Evolutionary conservation across 306 rosid species (phyloP), one percentile per base, ranked within the genome.

Genomic region (Albizia julibrissin): DNA sequence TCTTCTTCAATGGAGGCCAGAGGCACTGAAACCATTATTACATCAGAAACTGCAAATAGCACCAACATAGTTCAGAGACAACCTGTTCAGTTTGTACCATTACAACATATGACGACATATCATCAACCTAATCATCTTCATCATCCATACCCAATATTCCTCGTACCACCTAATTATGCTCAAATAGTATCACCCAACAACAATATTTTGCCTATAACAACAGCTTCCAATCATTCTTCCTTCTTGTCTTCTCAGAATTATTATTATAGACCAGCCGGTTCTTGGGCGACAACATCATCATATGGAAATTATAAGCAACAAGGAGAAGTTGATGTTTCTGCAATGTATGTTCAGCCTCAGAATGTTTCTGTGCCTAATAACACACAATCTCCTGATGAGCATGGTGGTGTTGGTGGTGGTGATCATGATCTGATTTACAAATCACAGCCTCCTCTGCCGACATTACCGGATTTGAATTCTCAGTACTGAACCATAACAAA

Each of bases 361-460:
- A 58, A 56, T 59, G 29, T 62, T 65, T 68, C 83, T 40, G 10
- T 52, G 47, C 13, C 81, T 62, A 76, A 56, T 68, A 76, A 62
- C 21, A 49, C 40, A 47, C 93, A 91, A 80, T 80, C 86, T 54
- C 33, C 81, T 8, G 75, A 62, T 8, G 75, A 62, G 68, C 68
- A 85, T 70, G 89, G 79, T 56, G 83, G 82, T 27, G 86, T 81
- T 15, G 89, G 86, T 21, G 89, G 74, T 75, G 87, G 85, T 75
- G 87, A 87, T 37, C 84, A 13, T 39, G 81, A 46, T 59, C 87
- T 82, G 65, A 87, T 89, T 78, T 91, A 89, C 87, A 91, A 91
- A 84, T 89, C 93, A 80, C 93, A 91, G 88, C 93, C 96, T 74
- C 89, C 89, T 7, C 90, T 91, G 34, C 95, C 93, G 0, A 66